Percentiles rank a stretch among this genome's conserved stretches.
Evolutionary conservation across 2,329 filamentous ascomycete genomes (phyloP).

Genomic region (Pyricularia sp.): DNA sequence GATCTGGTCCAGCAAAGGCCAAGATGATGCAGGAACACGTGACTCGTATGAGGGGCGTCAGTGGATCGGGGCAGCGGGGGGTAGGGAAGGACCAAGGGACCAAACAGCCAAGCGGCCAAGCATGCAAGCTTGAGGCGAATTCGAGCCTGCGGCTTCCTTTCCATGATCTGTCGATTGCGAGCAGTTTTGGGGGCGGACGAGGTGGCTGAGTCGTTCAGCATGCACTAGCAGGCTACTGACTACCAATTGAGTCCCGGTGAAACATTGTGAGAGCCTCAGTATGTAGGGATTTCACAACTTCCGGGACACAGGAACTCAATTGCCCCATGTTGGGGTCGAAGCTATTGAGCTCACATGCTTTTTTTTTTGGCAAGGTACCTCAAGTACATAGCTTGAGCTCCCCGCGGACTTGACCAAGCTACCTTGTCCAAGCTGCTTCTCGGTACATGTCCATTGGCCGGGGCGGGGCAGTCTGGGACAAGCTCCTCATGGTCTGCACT

Average conservation of each 20-base stretch:
- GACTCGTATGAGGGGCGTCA: not conserved
- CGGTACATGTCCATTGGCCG: not conserved
- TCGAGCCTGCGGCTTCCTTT: not conserved
- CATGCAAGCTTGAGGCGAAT: not conserved
- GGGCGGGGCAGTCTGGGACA: not conserved
- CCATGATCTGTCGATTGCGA: not conserved
- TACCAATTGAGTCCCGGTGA: not conserved
- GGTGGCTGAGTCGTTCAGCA: not conserved
- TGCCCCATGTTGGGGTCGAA: not conserved
- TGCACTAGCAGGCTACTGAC: not conserved
- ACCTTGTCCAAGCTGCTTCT: not conserved
- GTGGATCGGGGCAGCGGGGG: not conserved
- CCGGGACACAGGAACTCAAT: not conserved
- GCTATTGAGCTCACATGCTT: not conserved
- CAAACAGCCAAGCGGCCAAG: not conserved
- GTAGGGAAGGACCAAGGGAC: not conserved
- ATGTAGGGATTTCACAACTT: not conserved
- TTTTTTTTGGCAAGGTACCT: not conserved
- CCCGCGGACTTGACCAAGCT: not conserved
- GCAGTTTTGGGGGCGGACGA: not conserved
- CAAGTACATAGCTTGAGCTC: not conserved
- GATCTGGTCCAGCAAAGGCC: not conserved
- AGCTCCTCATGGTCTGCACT: not conserved
- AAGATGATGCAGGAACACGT: not conserved
- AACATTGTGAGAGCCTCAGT: not conserved